phyloP scores from a whole-genome alignment of 768 basidiomycete species.

The Mycena filopes region DNA sequence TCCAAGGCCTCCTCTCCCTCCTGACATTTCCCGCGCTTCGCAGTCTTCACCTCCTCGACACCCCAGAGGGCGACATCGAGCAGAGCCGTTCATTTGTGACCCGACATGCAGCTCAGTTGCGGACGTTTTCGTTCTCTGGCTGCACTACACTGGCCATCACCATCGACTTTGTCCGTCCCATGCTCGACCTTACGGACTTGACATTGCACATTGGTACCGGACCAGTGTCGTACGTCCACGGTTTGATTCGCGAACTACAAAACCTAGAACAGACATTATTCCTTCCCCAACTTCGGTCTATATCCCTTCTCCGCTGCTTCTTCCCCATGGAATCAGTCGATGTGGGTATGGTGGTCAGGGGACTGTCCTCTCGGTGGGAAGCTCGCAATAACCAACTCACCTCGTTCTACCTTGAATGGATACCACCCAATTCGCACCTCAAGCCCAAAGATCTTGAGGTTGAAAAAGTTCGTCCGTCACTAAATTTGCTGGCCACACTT shows the following conservation, averaged over 20 bases:
- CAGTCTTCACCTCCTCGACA: not conserved
- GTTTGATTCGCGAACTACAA: not conserved
- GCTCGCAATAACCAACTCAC: not conserved
- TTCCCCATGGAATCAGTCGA: not conserved
- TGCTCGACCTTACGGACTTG: not conserved
- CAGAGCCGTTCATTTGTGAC: not conserved
- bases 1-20: not conserved
- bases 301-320: not conserved
- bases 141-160: too few relatives aligned
- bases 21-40: not conserved
- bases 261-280: not conserved
- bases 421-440: too few relatives aligned
- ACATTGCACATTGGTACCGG: not conserved
- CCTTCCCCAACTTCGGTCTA: not conserved
- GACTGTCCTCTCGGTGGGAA: not conserved
- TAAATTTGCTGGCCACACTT: not conserved
- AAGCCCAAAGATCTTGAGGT: too few relatives aligned
- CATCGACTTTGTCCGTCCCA: not conserved
- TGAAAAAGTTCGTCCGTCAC: not conserved
- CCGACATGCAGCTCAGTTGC: not conserved
- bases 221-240: not conserved
- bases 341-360: not conserved
- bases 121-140: not conserved
- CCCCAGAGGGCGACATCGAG: not conserved
- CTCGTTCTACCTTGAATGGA: not conserved